These are phyloP conservation scores for Platismatia glauca DNA, from an alignment of 495 filamentous ascomycete genomes.

Conservation along the genomic window DNA sequence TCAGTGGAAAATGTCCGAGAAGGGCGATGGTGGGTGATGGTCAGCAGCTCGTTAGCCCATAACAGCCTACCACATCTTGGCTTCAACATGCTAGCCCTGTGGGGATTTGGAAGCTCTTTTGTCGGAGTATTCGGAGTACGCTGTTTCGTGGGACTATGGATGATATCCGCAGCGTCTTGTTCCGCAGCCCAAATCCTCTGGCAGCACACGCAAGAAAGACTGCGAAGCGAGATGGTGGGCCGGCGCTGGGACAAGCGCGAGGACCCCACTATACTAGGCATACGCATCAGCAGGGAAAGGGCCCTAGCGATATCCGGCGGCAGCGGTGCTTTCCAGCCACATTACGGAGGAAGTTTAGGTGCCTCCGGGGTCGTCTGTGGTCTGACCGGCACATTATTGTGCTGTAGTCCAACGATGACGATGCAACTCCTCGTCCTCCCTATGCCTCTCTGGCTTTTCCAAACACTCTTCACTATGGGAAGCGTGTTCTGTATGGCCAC, in stretches of 20 bases:
- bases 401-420: neutral
- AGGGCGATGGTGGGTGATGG: conserved; percentile 14
- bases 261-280: neutral
- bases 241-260: neutral
- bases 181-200: neutral
- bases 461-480: neutral
- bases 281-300: neutral
- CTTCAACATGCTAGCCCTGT: conserved; percentile 9
- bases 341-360: neutral
- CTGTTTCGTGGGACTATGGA: conserved; percentile 1
- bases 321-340: neutral
- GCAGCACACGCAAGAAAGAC: neutral
- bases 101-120: neutral
- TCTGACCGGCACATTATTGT: neutral
- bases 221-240: neutral
- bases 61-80: conserved; percentile 4
- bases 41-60: conserved; percentile 15
- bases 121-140: neutral
- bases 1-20: conserved; percentile 2
- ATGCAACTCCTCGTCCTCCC: neutral
- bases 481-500: conserved; percentile 5
- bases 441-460: neutral
- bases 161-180: neutral
- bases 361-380: neutral
- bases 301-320: neutral